Evolutionary conservation across 495 filamentous ascomycete species (phyloP).

Genomic region (Hypomontagnella submonticulosa): DNA sequence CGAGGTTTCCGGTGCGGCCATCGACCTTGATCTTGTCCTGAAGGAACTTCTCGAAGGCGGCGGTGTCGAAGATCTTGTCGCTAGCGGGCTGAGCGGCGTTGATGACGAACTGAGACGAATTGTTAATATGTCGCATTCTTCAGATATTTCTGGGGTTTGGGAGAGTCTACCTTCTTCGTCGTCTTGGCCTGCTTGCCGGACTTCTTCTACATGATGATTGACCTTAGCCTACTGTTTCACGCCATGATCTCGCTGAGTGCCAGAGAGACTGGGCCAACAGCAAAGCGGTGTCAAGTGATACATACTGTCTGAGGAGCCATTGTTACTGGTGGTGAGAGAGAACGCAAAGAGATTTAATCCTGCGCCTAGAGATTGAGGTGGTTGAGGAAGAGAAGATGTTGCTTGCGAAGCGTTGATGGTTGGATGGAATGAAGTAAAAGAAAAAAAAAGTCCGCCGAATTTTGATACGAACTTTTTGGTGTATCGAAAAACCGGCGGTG

Average conservation of each 20-base stretch:
- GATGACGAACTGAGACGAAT: conserved; percentile 83
- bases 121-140: conserved; percentile 29
- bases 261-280: conserved; percentile 72
- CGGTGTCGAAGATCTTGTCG: conserved; percentile 99
- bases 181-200: conserved; percentile 68
- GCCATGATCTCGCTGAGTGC: conserved; percentile 56
- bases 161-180: conserved; percentile 67
- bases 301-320: conserved; percentile 80
- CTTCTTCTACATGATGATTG: conserved; percentile 71
- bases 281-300: conserved; percentile 83
- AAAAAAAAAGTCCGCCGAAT: conserved; percentile 39
- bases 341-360: conserved; percentile 75
- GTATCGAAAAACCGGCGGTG: conserved; percentile 43
- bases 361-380: conserved; percentile 51
- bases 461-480: conserved; percentile 46
- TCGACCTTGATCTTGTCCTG: conserved; percentile 99
- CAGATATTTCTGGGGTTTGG: background rate
- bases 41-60: conserved; percentile 99
- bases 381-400: conserved; percentile 34
- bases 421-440: conserved; percentile 12
- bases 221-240: conserved; percentile 96
- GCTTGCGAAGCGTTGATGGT: conserved; percentile 29
- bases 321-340: conserved; percentile 49
- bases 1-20: conserved; percentile 96
- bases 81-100: conserved; percentile 95